Evolutionary conservation across 2,329 filamentous ascomycete genomes (phyloP).

Genomic region (Venturia effusa): DNA sequence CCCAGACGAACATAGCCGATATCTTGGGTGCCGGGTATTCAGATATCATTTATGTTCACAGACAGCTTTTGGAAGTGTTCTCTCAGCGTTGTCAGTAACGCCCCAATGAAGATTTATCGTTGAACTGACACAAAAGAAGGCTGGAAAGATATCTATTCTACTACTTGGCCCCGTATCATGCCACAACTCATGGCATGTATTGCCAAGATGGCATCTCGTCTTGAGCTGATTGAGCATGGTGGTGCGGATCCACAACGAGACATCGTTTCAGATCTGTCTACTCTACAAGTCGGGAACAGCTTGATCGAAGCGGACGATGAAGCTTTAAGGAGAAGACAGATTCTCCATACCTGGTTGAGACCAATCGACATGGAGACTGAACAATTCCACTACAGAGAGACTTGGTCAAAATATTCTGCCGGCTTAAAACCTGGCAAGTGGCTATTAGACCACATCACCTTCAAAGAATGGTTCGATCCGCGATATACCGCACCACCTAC

Average conservation of each 20-base stretch:
- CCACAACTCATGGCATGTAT: not conserved
- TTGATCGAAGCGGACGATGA: not conserved
- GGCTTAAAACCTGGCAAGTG: conserved; percentile 13
- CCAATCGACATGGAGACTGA: not conserved
- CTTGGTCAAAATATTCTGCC: not conserved
- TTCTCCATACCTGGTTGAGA: not conserved
- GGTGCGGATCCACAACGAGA: not conserved
- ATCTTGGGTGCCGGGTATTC: not conserved
- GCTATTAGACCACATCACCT: conserved; percentile 14
- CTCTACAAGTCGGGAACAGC: not conserved
- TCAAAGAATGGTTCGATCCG: conserved; percentile 16
- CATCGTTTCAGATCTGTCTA: not conserved
- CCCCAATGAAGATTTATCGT: not conserved
- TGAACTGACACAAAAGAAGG: not conserved
- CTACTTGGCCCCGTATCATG: not conserved
- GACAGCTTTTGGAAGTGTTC: not conserved
- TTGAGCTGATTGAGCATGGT: conserved; percentile 3
- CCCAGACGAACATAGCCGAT: not conserved
- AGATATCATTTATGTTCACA: not conserved
- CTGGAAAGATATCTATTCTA: conserved; percentile 2
- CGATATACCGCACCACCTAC: conserved; percentile 2
- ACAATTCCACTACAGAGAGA: not conserved
- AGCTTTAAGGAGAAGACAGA: not conserved
- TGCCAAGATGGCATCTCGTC: not conserved
- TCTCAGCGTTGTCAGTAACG: not conserved